Conservation (phyloP, 2,329 filamentous ascomycete species). For the Lachnellula occidentalis region DNA sequence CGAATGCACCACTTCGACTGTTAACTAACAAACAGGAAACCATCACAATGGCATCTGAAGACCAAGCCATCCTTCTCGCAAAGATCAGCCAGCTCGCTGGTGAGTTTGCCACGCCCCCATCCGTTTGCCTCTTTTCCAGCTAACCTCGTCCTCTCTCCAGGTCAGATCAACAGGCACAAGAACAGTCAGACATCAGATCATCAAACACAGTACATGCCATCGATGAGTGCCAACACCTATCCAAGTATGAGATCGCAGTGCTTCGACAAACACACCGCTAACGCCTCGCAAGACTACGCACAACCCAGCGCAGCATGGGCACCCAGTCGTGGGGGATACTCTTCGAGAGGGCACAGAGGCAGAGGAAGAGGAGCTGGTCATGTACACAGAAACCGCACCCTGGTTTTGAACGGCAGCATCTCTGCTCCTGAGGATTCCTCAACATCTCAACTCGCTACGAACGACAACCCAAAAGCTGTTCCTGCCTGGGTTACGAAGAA, state of each 20-base stretch:
- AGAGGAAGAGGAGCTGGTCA: constrained; percentile 36
- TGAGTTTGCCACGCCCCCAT: constrained; percentile 37
- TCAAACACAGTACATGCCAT: constrained; percentile 13
- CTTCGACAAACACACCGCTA: constrained; percentile 9
- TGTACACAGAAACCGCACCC: constrained; percentile 50
- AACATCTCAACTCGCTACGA: constrained; percentile 2
- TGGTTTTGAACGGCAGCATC: constrained; percentile 54
- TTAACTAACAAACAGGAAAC: constrained; percentile 22
- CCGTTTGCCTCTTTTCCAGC: constrained; percentile 33
- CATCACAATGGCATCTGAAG: constrained; percentile 43
- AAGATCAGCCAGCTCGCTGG: constrained; percentile 53
- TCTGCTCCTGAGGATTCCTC: constrained; percentile 2
- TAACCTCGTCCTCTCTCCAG: constrained; percentile 36
- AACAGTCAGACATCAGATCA: constrained; percentile 46
- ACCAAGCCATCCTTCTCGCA: constrained; percentile 48
- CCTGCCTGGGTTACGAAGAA: constrained; percentile 64
- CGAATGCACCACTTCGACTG: not conserved
- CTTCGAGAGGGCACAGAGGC: constrained; percentile 28
- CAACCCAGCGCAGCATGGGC: constrained; percentile 25
- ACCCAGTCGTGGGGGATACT: constrained; percentile 22
- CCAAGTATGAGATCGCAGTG: constrained; percentile 17
- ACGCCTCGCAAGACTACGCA: constrained; percentile 20
- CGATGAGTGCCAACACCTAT: constrained; percentile 9
- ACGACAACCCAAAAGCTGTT: constrained; percentile 21
- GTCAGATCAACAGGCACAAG: constrained; percentile 76